These are phyloP conservation scores for Phytophthora foliorum DNA, from an alignment of 352 stramenopile species.

Conservation along the genomic window DNA sequence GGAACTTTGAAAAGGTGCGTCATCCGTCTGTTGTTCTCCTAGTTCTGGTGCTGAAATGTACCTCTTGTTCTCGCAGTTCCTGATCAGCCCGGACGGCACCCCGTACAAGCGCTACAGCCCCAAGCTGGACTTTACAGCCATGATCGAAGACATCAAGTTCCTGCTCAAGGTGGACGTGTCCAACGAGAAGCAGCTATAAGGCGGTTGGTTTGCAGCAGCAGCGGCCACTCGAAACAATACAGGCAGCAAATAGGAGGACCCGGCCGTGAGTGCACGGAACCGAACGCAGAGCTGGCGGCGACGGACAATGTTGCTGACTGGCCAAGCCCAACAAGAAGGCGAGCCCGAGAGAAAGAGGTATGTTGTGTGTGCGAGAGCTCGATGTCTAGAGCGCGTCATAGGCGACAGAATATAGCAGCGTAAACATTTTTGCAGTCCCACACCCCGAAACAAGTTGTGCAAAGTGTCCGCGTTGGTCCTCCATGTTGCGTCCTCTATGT, in stretches of 20 bases:
- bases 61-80: conserved; percentile 59
- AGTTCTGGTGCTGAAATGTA: background rate
- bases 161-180: conserved; percentile 55
- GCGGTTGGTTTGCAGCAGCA: background rate
- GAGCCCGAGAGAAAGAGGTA: conserved; percentile 7
- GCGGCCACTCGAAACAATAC: background rate
- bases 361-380: conserved; percentile 30
- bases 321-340: conserved; percentile 8
- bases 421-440: conserved; percentile 27
- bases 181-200: conserved; percentile 52
- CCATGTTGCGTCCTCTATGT: too few relatives aligned
- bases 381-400: conserved; percentile 12
- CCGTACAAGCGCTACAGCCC: conserved; percentile 86
- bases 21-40: too few relatives aligned
- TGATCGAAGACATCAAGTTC: conserved; percentile 77
- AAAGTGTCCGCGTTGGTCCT: too few relatives aligned
- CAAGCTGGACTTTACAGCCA: conserved; percentile 69
- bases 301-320: background rate
- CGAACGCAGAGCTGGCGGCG: background rate
- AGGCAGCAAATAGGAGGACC: background rate
- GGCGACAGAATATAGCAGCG: conserved; percentile 17
- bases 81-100: conserved; percentile 80
- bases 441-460: background rate
- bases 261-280: conserved; percentile 3
- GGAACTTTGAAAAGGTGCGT: conserved; percentile 87